These are phyloP conservation scores for Holtermanniella nyarrowii DNA, from an alignment of 768 basidiomycete genomes.

Conservation along the genomic window DNA sequence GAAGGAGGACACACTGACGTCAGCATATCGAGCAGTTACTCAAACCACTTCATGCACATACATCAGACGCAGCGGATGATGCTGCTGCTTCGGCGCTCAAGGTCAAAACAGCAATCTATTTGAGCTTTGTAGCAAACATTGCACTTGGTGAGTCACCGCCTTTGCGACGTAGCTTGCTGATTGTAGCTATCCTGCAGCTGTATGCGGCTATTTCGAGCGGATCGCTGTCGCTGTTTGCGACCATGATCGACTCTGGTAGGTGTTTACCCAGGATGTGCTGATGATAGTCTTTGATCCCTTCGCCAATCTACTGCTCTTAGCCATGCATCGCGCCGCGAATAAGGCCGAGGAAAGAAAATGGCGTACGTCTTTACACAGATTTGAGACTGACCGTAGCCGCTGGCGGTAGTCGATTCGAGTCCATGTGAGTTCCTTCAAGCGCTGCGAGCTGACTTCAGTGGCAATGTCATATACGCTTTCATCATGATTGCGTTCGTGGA, in stretches of 20 bases:
- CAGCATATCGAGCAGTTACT: constrained; percentile 79
- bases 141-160: constrained; percentile 49
- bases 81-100: constrained; percentile 59
- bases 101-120: constrained; percentile 81
- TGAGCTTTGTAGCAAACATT: constrained; percentile 69
- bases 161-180: background rate
- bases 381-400: constrained; percentile 51
- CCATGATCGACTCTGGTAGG: constrained; percentile 64
- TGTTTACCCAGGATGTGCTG: background rate
- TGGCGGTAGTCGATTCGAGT: background rate
- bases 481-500: constrained; percentile 51
- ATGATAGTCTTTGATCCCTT: constrained; percentile 35
- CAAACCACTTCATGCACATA: constrained; percentile 83
- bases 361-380: constrained; percentile 82
- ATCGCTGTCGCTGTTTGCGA: constrained; percentile 79
- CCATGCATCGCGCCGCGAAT: constrained; percentile 66
- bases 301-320: constrained; percentile 44
- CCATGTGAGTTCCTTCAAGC: background rate
- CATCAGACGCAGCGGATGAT: constrained; percentile 63
- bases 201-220: constrained; percentile 80
- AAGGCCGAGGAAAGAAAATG: constrained; percentile 71
- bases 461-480: constrained; percentile 54
- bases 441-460: constrained; percentile 14
- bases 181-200: constrained; percentile 45
- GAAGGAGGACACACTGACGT: background rate